Conservation (phyloP, 345 rosid genomes). For the Lepidium africanum region DNA sequence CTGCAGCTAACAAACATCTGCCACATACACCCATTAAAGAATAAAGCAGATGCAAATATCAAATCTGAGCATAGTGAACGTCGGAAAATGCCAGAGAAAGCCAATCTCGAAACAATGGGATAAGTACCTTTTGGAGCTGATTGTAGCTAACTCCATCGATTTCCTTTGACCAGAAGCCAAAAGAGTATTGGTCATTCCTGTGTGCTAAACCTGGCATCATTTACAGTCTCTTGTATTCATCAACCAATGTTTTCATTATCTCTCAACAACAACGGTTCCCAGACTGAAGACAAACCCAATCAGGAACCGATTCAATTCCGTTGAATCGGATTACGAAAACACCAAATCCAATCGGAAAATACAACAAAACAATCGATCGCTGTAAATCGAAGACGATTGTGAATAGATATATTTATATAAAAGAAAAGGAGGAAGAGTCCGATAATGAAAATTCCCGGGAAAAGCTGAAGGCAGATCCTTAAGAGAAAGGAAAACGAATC, state of each 20-base stretch:
- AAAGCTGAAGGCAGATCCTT: neutral
- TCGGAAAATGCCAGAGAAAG: neutral
- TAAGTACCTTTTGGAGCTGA: conserved; percentile 74
- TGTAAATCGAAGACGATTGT: conserved; percentile 7
- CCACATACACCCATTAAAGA: neutral
- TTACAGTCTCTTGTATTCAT: conserved; percentile 28
- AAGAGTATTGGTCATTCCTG: conserved; percentile 59
- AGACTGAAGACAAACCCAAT: conserved; percentile 4
- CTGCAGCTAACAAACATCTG: neutral
- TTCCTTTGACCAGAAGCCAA: conserved; percentile 79
- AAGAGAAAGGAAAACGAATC: conserved; percentile 10
- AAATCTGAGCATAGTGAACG: neutral
- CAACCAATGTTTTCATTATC: conserved; percentile 24
- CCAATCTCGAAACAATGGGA: neutral
- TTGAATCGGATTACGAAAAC: neutral
- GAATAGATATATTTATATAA: neutral
- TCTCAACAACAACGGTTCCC: neutral
- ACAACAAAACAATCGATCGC: conserved; percentile 9
- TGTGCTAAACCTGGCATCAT: conserved; percentile 87
- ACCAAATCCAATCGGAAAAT: conserved; percentile 2
- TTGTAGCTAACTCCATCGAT: conserved; percentile 63
- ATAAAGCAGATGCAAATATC: neutral
- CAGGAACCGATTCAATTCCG: conserved; percentile 20
- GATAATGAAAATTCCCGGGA: conserved; percentile 11
- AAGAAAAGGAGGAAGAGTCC: neutral